Percentiles rank a stretch among this genome's conserved stretches.
These are phyloP conservation scores for Tuber melanosporum DNA, from an alignment of 495 filamentous ascomycete species.

Conservation along the genomic window DNA sequence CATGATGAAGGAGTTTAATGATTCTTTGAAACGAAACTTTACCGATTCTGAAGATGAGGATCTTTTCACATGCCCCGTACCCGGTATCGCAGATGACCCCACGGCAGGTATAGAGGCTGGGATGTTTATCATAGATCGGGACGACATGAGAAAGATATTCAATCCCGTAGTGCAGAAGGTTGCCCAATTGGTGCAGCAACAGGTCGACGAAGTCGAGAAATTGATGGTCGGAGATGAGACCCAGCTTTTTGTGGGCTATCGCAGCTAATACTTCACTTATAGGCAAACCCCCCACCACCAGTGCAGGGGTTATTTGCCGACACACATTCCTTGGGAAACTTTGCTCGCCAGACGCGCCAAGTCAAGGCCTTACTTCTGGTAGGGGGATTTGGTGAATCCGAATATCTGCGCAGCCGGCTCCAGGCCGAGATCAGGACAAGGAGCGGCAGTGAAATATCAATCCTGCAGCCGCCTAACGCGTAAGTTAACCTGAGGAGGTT, in stretches of 20 bases:
- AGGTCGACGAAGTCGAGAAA: constrained; percentile 51
- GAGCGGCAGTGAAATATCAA: not conserved
- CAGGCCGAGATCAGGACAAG: constrained; percentile 58
- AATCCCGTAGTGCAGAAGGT: constrained; percentile 61
- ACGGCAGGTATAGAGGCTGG: constrained; percentile 55
- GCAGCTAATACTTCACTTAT: not conserved
- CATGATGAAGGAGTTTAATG: constrained; percentile 58
- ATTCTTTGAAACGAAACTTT: constrained; percentile 63
- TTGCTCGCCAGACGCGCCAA: not conserved
- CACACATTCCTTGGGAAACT: not conserved
- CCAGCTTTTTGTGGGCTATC: not conserved
- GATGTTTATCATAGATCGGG: constrained; percentile 55
- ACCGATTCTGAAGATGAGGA: constrained; percentile 65
- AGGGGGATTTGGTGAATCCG: constrained; percentile 62
- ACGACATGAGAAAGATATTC: constrained; percentile 58
- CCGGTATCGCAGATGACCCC: constrained; percentile 61
- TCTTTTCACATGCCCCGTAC: constrained; percentile 61
- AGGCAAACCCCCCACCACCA: not conserved
- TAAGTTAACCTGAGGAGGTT: not conserved
- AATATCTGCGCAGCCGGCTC: constrained; percentile 59
- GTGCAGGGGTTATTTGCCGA: not conserved
- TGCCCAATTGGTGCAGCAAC: constrained; percentile 54
- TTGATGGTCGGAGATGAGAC: not conserved
- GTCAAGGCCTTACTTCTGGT: constrained; percentile 53
- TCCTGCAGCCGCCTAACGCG: constrained; percentile 20